phyloP scores from a whole-genome alignment of 1,284 basidiomycete genomes.

The Tylopilus sp. region DNA sequence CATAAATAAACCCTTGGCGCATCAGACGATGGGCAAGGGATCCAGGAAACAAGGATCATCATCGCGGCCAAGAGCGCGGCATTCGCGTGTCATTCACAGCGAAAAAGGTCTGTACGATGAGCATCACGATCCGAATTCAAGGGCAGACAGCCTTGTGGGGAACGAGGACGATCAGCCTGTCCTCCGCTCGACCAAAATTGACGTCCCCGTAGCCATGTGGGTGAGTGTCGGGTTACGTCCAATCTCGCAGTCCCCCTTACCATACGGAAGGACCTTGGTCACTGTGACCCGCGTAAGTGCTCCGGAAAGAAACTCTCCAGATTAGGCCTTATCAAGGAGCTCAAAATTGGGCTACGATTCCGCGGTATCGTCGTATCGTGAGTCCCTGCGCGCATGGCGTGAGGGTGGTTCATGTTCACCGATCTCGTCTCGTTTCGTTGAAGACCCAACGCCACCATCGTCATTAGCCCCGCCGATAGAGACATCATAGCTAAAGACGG shows the following conservation, averaged over 20 bases:
- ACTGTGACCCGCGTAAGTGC: constrained; percentile 92
- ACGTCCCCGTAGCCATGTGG: constrained; percentile 85
- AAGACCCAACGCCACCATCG: constrained; percentile 81
- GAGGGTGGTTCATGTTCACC: not conserved
- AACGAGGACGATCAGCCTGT: not conserved
- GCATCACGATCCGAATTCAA: not conserved
- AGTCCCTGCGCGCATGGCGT: constrained; percentile 31
- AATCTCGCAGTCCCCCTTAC: not conserved
- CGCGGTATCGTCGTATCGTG: constrained; percentile 91
- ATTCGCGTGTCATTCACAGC: not conserved
- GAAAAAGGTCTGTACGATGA: not conserved
- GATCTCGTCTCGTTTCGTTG: not conserved
- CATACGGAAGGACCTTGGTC: constrained; percentile 79
- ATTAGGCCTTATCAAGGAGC: constrained; percentile 78
- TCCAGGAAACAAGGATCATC: not conserved
- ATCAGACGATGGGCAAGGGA: constrained; percentile 12
- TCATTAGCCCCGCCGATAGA: constrained; percentile 80
- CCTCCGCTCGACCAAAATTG: constrained; percentile 28
- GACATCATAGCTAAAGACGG: constrained; percentile 76
- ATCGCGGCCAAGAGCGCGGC: not conserved
- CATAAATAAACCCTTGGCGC: not conserved
- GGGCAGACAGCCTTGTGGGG: not conserved
- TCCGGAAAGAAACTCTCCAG: constrained; percentile 92
- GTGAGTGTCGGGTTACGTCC: constrained; percentile 40
- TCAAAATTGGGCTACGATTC: constrained; percentile 84